These are phyloP conservation scores for Mycena leptocephala DNA, from an alignment of 768 basidiomycete species.

Conservation along the genomic window DNA sequence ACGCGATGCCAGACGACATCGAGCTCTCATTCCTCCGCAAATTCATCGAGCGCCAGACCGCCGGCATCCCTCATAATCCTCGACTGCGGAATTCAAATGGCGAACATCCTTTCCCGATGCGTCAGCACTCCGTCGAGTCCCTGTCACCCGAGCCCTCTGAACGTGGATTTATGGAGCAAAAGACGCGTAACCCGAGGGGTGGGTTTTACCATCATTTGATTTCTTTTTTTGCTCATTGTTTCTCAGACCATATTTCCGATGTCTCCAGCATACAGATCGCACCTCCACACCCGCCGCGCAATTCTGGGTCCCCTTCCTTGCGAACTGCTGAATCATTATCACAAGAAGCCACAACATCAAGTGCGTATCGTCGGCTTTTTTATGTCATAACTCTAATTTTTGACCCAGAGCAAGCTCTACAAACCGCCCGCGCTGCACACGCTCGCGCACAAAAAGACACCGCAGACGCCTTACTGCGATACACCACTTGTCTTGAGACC, in stretches of 20 bases:
- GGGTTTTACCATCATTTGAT: slow-evolving; percentile 13
- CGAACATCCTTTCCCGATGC: slow-evolving; percentile 44
- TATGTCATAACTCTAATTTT: background rate
- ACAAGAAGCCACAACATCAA: slow-evolving; percentile 73
- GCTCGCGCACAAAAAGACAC: slow-evolving; percentile 79
- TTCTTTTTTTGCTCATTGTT: slow-evolving; percentile 26
- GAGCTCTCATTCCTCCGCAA: slow-evolving; percentile 86
- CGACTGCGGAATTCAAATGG: slow-evolving; percentile 71
- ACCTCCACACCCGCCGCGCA: slow-evolving; percentile 54
- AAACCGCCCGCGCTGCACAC: slow-evolving; percentile 73
- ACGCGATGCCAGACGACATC: slow-evolving; percentile 85
- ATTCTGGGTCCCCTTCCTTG: slow-evolving; percentile 67
- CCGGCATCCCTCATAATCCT: slow-evolving; percentile 86
- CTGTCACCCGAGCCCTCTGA: slow-evolving; percentile 67
- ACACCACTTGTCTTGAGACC: slow-evolving; percentile 78
- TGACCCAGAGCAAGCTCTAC: slow-evolving; percentile 61
- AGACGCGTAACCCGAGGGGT: slow-evolving; percentile 35
- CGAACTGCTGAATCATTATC: slow-evolving; percentile 68
- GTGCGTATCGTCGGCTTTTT: slow-evolving; percentile 55
- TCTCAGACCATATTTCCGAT: slow-evolving; percentile 54
- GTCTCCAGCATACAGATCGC: slow-evolving; percentile 51
- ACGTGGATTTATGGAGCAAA: slow-evolving; percentile 52
- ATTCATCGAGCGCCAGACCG: slow-evolving; percentile 85
- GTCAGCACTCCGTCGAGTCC: slow-evolving; percentile 64
- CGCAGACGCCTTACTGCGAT: slow-evolving; percentile 79